phyloP scores from a whole-genome alignment of 805 yeast genomes.

The Candida parachauliodes region DNA sequence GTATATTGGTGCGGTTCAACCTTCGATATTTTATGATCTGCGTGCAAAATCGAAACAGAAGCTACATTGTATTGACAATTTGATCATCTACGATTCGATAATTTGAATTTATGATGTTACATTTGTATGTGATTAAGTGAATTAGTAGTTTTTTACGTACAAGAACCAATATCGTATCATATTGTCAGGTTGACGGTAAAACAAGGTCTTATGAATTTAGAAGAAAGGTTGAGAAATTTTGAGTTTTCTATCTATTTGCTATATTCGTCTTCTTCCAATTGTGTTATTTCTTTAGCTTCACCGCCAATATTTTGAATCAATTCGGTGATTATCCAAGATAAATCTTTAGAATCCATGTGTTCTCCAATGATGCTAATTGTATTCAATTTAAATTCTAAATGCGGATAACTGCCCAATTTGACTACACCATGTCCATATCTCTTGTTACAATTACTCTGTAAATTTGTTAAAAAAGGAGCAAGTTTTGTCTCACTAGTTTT shows the following conservation, averaged over 20 bases:
- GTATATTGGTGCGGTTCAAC: too few species aligned
- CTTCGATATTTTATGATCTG: too few species aligned
- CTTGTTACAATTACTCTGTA: conserved; percentile 43
- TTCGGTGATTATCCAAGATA: conserved; percentile 45
- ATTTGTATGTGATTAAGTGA: too few species aligned
- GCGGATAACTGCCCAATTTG: conserved; percentile 86
- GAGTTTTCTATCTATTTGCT: conserved; percentile 25
- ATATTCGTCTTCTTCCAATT: conserved; percentile 53
- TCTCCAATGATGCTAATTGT: conserved; percentile 74
- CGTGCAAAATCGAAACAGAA: too few species aligned
- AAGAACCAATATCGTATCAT: too few species aligned
- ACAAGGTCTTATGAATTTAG: too few species aligned
- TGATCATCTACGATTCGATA: too few species aligned
- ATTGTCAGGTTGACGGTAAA: too few species aligned
- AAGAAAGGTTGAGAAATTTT: too few species aligned
- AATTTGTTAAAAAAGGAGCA: conserved; percentile 55
- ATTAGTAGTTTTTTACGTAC: too few species aligned
- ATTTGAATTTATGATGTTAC: too few species aligned
- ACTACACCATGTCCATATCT: conserved; percentile 33
- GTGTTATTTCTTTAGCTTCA: conserved; percentile 54
- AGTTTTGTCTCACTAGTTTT: conserved; percentile 57
- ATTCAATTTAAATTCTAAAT: conserved; percentile 55
- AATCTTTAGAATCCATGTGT: conserved; percentile 20
- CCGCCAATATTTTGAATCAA: conserved; percentile 43
- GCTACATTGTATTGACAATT: too few species aligned